Evolutionary conservation across 768 basidiomycete genomes (phyloP), one percentile per base, ranked within the genome.

Genomic region (Clathrus columnatus): DNA sequence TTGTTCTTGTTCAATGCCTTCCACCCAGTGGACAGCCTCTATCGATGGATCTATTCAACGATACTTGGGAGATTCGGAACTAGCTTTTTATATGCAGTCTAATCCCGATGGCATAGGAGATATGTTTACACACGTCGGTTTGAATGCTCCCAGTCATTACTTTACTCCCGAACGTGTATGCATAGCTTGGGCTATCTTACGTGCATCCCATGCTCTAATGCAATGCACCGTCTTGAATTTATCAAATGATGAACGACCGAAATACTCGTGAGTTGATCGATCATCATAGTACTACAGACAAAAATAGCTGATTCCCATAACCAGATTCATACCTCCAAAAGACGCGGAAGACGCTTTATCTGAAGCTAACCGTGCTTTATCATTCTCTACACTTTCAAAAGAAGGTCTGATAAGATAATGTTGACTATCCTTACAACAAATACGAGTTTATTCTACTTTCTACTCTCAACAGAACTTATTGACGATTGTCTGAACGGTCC

Each of bases 401-500:
- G 42, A 53, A 21, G 51, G 51, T 53, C 18, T 44, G 32, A 3
- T 49, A 49, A 27, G n/a, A 32, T 47, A 16, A 47, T 47, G n/a
- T n/a, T n/a, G n/a, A n/a, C n/a, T n/a, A n/a, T n/a, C n/a, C n/a
- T n/a, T n/a, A n/a, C n/a, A n/a, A n/a, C 20, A 11, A 20, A 11
- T 20, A 11, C 41, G 46, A 28, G 26, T 47, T 28, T 42, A 20
- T 11, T 20, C n/a, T 11, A 42, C 11, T 42, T 42, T 42, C 20
- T 20, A 11, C 20, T 42, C 41, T 42, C 41, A 11, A 11, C 26
- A 53, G 51, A 53, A n/a, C 51, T 53, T 20, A 43, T 53, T 2
- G 42, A 7, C 51, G 24, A 53, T n/a, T 53, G 44, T 29, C 29
- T 53, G 32, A 53, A 53, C 43, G 51, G 51, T 5, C 51, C 51